Evolutionary conservation across 257 asterid species (phyloP).

Genomic region (Buddleja alternifolia): DNA sequence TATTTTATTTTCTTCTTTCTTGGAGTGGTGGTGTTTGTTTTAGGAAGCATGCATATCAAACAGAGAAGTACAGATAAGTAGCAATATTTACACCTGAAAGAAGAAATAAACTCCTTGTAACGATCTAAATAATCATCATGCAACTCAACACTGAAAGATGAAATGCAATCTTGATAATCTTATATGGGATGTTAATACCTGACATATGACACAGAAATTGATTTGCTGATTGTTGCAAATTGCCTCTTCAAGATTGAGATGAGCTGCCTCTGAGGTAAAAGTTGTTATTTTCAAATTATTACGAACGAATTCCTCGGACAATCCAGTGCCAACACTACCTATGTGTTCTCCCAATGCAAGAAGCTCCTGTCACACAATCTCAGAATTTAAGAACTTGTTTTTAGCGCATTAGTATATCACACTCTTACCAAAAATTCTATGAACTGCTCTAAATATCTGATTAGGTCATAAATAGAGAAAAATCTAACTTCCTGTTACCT

Average conservation of each 20-base stretch:
- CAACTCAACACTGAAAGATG: neutral
- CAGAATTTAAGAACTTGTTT: constrained; percentile 3
- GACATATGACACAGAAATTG: constrained; percentile 78
- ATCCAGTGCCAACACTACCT: constrained; percentile 77
- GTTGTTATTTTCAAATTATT: constrained; percentile 55
- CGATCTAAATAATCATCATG: neutral
- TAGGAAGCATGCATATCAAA: neutral
- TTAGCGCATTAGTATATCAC: neutral
- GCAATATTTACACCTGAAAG: neutral
- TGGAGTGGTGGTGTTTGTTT: neutral
- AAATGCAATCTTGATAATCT: neutral
- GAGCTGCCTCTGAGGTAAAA: constrained; percentile 43
- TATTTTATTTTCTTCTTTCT: neutral
- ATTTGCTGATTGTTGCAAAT: constrained; percentile 42
- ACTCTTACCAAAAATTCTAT: neutral
- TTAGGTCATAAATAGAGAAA: neutral
- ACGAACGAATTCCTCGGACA: constrained; percentile 53
- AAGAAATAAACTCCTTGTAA: neutral
- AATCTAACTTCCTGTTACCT: constrained; percentile 31
- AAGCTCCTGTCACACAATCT: constrained; percentile 62
- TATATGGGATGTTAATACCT: constrained; percentile 60
- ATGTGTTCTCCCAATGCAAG: constrained; percentile 85
- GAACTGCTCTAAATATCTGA: neutral
- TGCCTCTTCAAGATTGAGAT: constrained; percentile 40
- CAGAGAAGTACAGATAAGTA: neutral